Evolutionary conservation across 2,329 filamentous ascomycete species (phyloP).

Genomic region (Fusarium austroafricanum): DNA sequence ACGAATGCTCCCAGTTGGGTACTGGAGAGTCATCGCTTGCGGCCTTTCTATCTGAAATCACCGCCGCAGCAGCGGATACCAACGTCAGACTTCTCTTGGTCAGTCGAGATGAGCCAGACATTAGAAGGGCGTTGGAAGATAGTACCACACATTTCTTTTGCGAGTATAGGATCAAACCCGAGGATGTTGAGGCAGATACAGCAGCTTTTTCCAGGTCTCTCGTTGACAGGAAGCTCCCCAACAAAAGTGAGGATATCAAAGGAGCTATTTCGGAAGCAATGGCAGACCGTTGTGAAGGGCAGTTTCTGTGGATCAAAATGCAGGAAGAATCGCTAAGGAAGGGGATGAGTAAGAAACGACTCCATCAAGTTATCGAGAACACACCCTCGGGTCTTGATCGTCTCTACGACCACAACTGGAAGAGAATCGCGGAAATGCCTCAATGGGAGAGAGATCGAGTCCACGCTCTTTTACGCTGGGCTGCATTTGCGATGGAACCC

Average conservation of each 20-base stretch:
- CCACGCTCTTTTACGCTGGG: conserved; percentile 48
- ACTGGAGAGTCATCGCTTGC: neutral
- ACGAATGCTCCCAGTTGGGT: conserved; percentile 46
- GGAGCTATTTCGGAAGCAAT: conserved; percentile 41
- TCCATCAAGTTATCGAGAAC: conserved; percentile 45
- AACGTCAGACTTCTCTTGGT: conserved; percentile 39
- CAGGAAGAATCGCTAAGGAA: conserved; percentile 42
- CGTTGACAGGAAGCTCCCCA: conserved; percentile 45
- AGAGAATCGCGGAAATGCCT: conserved; percentile 28
- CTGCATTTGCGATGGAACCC: conserved; percentile 39
- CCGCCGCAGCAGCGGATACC: neutral
- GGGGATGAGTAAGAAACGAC: conserved; percentile 45
- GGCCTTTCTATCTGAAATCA: conserved; percentile 34
- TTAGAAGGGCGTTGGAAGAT: conserved; percentile 28
- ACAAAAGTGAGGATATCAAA: conserved; percentile 38
- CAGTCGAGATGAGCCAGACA: conserved; percentile 44
- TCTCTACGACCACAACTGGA: conserved; percentile 50
- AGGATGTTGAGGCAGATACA: conserved; percentile 43
- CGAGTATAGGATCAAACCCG: conserved; percentile 14
- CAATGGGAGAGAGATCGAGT: conserved; percentile 36
- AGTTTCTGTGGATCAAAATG: conserved; percentile 52
- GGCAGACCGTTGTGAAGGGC: conserved; percentile 46
- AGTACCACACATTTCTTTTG: neutral
- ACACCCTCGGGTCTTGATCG: conserved; percentile 45
- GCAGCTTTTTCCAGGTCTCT: conserved; percentile 40